phyloP scores from a whole-genome alignment of 805 yeast species.

The Teunomyces atbi region DNA sequence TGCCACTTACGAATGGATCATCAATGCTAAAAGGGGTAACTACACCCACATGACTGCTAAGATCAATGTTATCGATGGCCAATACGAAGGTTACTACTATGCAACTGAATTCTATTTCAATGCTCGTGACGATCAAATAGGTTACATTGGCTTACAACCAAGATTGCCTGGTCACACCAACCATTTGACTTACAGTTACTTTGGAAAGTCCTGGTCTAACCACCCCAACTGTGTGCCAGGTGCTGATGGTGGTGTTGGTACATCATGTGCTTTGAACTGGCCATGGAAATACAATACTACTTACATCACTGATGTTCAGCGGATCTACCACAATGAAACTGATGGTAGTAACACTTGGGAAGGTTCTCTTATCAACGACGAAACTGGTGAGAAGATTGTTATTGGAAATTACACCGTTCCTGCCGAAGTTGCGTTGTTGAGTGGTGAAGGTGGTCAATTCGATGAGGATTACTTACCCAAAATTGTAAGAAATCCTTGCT shows the following conservation, averaged over 20 bases:
- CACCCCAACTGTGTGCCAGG: slow-evolving; percentile 6
- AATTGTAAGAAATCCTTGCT: not conserved
- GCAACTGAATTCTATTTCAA: not conserved
- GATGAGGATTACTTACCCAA: not conserved
- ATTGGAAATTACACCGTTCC: slow-evolving; percentile 1
- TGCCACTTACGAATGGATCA: no score
- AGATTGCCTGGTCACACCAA: not conserved
- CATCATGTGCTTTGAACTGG: slow-evolving; percentile 4
- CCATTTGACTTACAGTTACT: slow-evolving; percentile 8
- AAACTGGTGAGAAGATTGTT: not conserved
- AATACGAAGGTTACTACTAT: not conserved
- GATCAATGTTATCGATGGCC: not conserved
- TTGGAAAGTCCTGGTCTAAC: slow-evolving; percentile 4
- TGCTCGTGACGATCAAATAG: not conserved
- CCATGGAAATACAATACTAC: slow-evolving; percentile 6
- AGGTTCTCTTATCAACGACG: slow-evolving; percentile 1
- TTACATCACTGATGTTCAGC: slow-evolving; percentile 1
- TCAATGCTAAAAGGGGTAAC: not conserved
- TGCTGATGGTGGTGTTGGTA: slow-evolving; percentile 8
- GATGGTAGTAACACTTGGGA: slow-evolving; percentile 2
- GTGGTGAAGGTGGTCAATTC: not conserved
- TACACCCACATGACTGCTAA: not conserved
- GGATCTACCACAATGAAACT: not conserved
- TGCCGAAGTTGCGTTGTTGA: not conserved
- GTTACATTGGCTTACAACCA: slow-evolving; percentile 7